Conservation (phyloP, 306 rosid species). For the Cucumis melo region DNA sequence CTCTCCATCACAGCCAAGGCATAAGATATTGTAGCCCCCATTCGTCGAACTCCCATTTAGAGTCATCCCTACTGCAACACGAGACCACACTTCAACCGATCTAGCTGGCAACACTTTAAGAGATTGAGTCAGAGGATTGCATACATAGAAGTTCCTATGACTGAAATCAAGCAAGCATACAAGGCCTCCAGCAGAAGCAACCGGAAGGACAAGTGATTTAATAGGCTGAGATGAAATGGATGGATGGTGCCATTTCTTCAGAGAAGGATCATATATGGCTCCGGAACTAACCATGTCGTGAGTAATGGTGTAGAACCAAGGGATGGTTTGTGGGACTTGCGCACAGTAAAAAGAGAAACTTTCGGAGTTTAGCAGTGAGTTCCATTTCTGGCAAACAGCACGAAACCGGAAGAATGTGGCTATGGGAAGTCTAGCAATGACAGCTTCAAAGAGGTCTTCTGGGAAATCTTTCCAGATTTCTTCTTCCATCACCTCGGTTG, state of each 20-base stretch:
- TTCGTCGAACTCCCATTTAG: slow-evolving; percentile 29
- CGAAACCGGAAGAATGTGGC: slow-evolving; percentile 69
- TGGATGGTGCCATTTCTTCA: slow-evolving; percentile 80
- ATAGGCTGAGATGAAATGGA: slow-evolving; percentile 42
- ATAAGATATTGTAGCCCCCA: slow-evolving; percentile 66
- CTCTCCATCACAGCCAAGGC: slow-evolving; percentile 73
- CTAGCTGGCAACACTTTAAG: slow-evolving; percentile 77
- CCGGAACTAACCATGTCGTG: slow-evolving; percentile 63
- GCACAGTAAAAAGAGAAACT: slow-evolving; percentile 58
- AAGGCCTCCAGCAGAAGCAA: slow-evolving; percentile 92
- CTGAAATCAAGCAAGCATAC: slow-evolving; percentile 68
- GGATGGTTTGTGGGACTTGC: slow-evolving; percentile 41
- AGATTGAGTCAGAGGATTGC: slow-evolving; percentile 84
- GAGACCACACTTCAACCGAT: slow-evolving; percentile 62
- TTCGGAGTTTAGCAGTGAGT: slow-evolving; percentile 59
- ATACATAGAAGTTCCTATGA: slow-evolving; percentile 60
- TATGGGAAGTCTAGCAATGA: slow-evolving; percentile 77
- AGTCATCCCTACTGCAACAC: slow-evolving; percentile 73
- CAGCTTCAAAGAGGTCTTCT: slow-evolving; percentile 70
- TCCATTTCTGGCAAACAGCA: slow-evolving; percentile 68
- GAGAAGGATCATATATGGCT: slow-evolving; percentile 79
- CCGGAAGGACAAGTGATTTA: slow-evolving; percentile 45
- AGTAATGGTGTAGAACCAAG: slow-evolving; percentile 77
- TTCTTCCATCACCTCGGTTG: slow-evolving; percentile 55
- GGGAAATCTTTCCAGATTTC: slow-evolving; percentile 81